These are phyloP conservation scores for Chrysoporthe deuterocubensis DNA, from an alignment of 2,329 filamentous ascomycete genomes.

Conservation along the genomic window DNA sequence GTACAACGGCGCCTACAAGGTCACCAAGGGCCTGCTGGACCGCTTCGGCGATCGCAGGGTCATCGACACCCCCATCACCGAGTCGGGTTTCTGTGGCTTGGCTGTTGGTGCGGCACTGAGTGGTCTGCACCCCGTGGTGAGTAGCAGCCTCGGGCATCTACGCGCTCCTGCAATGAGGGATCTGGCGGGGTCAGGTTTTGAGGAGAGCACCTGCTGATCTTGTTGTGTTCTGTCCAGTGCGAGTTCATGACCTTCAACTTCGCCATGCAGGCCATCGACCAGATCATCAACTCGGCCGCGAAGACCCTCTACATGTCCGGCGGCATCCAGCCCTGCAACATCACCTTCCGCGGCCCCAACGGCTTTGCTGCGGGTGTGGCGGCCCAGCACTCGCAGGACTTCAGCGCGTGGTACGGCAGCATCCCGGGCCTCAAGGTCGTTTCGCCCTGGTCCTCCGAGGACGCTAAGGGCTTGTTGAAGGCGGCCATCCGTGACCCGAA, in stretches of 20 bases:
- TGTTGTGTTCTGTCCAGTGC: constrained; percentile 59
- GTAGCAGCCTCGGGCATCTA: constrained; percentile 45
- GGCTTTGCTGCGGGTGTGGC: constrained; percentile 95
- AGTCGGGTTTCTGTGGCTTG: constrained; percentile 92
- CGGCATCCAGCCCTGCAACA: constrained; percentile 98
- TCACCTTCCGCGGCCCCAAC: constrained; percentile 99
- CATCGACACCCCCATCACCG: constrained; percentile 98
- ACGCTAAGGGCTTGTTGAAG: constrained; percentile 97
- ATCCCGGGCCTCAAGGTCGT: constrained; percentile 98
- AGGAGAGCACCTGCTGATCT: background rate
- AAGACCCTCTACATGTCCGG: constrained; percentile 99
- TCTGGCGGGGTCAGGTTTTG: background rate
- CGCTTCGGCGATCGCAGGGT: constrained; percentile 97
- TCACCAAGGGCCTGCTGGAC: constrained; percentile 96
- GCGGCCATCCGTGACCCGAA: constrained; percentile 98
- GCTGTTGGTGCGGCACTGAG: constrained; percentile 94
- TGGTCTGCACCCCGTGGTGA: constrained; percentile 89
- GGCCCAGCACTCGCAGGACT: constrained; percentile 98
- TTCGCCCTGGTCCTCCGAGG: constrained; percentile 92
- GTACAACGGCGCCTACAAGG: constrained; percentile 99
- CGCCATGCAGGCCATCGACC: constrained; percentile 99
- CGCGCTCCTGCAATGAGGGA: background rate
- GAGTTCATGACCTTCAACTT: constrained; percentile 99
- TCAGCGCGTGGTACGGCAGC: constrained; percentile 97
- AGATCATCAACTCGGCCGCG: constrained; percentile 97